Conservation (phyloP, 2,329 filamentous ascomycete species). For the Fusarium sororula region DNA sequence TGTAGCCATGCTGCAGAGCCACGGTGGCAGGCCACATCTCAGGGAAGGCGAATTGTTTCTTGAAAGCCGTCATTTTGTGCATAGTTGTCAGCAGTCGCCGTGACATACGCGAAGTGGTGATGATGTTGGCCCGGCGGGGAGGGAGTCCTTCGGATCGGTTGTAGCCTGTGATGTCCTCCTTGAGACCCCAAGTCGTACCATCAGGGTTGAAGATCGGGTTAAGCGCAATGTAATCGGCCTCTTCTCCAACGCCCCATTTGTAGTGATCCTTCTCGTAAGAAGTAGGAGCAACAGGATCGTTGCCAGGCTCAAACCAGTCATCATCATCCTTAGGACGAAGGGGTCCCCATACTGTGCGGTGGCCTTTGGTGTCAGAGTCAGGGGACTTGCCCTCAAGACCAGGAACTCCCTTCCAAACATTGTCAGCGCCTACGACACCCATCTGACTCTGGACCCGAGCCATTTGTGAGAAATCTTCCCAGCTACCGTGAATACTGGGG, state of each 20-base stretch:
- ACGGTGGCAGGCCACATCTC: slow-evolving; percentile 96
- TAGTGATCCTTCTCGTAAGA: slow-evolving; percentile 81
- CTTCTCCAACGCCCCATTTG: slow-evolving; percentile 87
- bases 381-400: slow-evolving; percentile 53
- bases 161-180: slow-evolving; percentile 86
- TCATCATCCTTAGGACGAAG: slow-evolving; percentile 71
- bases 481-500: slow-evolving; percentile 77
- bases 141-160: slow-evolving; percentile 69
- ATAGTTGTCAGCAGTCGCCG: slow-evolving; percentile 82
- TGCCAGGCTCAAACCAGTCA: slow-evolving; percentile 77
- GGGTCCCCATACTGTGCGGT: slow-evolving; percentile 83
- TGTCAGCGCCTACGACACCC: slow-evolving; percentile 71
- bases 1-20: slow-evolving; percentile 90
- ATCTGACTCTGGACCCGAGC: slow-evolving; percentile 78
- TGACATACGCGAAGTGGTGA: slow-evolving; percentile 86
- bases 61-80: slow-evolving; percentile 87
- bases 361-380: slow-evolving; percentile 44
- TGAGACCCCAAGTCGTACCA: slow-evolving; percentile 83
- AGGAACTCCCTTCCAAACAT: slow-evolving; percentile 68
- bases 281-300: slow-evolving; percentile 78
- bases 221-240: slow-evolving; percentile 90
- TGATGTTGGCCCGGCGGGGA: slow-evolving; percentile 84
- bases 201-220: slow-evolving; percentile 93
- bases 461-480: slow-evolving; percentile 81
- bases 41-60: slow-evolving; percentile 89